Conservation (phyloP, 2,329 filamentous ascomycete genomes). For the Cladosporium austrohemisphaericum region DNA sequence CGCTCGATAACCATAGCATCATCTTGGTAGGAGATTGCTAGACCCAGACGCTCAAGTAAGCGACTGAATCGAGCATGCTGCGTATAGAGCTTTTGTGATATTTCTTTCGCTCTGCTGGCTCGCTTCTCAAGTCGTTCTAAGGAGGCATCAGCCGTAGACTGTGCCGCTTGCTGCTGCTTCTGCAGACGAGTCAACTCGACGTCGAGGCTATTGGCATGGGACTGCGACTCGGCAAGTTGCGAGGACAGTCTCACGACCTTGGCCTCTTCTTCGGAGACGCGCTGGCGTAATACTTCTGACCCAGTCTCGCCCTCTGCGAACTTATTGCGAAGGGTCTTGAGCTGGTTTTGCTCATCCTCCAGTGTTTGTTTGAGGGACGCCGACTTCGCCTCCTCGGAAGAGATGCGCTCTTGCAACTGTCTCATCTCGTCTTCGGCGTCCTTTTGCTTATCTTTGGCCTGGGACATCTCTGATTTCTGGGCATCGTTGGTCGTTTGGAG, state of each 20-base stretch:
- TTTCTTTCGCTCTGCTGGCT: conserved; percentile 70
- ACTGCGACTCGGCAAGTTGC: conserved; percentile 69
- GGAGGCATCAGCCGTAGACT: conserved; percentile 46
- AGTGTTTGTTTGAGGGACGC: conserved; percentile 49
- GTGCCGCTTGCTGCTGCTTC: conserved; percentile 58
- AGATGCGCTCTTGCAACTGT: conserved; percentile 42
- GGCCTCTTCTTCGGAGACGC: conserved; percentile 70
- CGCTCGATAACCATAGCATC: conserved; percentile 70
- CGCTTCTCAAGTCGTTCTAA: conserved; percentile 64
- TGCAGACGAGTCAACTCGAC: conserved; percentile 68
- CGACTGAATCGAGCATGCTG: conserved; percentile 81
- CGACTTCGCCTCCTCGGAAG: conserved; percentile 46
- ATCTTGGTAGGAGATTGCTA: conserved; percentile 71
- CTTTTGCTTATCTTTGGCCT: conserved; percentile 29
- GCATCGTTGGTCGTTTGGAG: conserved; percentile 38
- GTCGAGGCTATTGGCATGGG: conserved; percentile 70
- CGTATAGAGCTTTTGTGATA: conserved; percentile 76
- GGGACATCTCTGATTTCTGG: conserved; percentile 34
- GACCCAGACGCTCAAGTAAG: conserved; percentile 82
- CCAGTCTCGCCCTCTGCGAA: conserved; percentile 81
- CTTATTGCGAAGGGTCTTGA: conserved; percentile 64
- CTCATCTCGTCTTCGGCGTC: conserved; percentile 37
- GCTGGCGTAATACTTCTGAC: conserved; percentile 71
- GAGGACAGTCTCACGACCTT: conserved; percentile 65
- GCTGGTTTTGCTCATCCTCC: conserved; percentile 65